A percentile compares a stretch with the other conserved stretches of the same genome.
These are phyloP conservation scores for Linum lewisii DNA, from an alignment of 345 rosid genomes.

Conservation along the genomic window DNA sequence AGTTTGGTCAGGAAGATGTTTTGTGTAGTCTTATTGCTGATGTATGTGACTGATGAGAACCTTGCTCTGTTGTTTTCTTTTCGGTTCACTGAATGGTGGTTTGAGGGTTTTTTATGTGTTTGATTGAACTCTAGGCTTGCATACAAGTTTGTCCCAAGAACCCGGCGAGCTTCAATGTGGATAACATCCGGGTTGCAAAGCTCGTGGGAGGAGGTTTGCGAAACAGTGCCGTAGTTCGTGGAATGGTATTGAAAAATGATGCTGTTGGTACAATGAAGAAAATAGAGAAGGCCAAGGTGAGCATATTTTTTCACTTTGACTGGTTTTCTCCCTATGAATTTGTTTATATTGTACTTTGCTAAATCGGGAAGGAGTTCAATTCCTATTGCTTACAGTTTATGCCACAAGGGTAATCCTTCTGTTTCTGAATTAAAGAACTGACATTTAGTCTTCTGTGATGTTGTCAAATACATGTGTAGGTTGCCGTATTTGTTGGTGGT, in stretches of 20 bases:
- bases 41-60: conserved; percentile 27
- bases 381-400: neutral
- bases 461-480: conserved; percentile 25
- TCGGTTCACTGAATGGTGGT: neutral
- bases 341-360: neutral
- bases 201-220: conserved; percentile 89
- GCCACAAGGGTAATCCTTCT: neutral
- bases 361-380: neutral
- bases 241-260: conserved; percentile 89
- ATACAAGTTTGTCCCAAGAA: conserved; percentile 96
- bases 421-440: neutral
- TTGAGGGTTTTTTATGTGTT: neutral
- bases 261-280: conserved; percentile 77
- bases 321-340: neutral
- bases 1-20: conserved; percentile 81
- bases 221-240: conserved; percentile 61
- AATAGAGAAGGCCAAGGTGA: conserved; percentile 85
- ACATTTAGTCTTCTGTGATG: neutral
- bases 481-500: conserved; percentile 96
- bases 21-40: conserved; percentile 72
- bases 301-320: neutral
- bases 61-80: conserved; percentile 10
- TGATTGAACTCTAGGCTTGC: conserved; percentile 55
- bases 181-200: conserved; percentile 87
- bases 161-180: conserved; percentile 90